Conservation (phyloP, 306 rosid species). For the Cyamopsis tetragonoloba region DNA sequence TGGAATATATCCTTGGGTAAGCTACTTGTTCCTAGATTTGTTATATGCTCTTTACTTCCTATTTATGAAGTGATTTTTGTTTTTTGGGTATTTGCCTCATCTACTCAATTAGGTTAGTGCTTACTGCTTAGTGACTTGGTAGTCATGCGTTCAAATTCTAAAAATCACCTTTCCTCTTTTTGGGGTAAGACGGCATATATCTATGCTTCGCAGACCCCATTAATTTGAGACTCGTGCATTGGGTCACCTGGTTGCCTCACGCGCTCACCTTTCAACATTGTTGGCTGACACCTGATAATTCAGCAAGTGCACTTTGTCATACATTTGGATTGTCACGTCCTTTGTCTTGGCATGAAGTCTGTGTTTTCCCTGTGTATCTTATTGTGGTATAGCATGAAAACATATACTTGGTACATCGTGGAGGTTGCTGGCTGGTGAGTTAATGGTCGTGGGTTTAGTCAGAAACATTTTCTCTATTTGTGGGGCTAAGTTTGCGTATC, state of each 20-base stretch:
- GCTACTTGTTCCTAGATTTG: conserved; percentile 30
- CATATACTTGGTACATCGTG: background rate
- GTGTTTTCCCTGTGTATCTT: background rate
- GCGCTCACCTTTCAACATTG: no score
- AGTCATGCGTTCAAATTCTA: no score
- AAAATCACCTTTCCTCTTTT: no score
- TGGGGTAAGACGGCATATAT: no score
- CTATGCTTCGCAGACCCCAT: no score
- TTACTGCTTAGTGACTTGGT: no score
- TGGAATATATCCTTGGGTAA: conserved; percentile 84
- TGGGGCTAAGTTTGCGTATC: background rate
- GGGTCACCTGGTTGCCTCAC: no score
- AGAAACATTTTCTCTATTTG: background rate
- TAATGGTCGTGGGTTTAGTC: background rate
- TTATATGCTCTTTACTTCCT: background rate
- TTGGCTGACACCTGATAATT: background rate
- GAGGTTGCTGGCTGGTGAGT: background rate
- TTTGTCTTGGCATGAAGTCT: background rate
- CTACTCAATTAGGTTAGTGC: no score
- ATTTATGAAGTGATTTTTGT: background rate
- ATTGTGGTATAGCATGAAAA: background rate
- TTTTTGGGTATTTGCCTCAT: conserved; percentile 2
- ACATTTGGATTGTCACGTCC: background rate
- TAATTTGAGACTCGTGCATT: no score
- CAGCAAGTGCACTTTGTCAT: background rate